Base-by-base conservation (phyloP, 106 monocot genomes). In the Chionographis japonica region DNA sequence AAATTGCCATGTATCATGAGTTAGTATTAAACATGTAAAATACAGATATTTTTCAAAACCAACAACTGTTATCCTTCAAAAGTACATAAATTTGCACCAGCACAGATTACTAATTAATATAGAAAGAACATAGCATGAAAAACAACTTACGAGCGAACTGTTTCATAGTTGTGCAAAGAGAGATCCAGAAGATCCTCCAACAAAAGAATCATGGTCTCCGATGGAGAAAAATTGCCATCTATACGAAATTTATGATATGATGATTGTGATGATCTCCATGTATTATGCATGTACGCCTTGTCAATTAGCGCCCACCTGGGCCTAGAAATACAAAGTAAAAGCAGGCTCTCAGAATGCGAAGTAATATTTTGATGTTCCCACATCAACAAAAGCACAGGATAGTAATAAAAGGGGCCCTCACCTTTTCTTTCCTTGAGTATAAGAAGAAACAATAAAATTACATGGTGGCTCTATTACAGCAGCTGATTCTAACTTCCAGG, bases 291-390 rank as follows among this genome's bases (percentile, higher is more conserved):
- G 74, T 90, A 84, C 57, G 85, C 80, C 68, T 93, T 98, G 60
- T 93, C 97, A 73, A 93, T 66, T 40, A 93, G 74, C 27, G 87
- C 85, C 93, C 97, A 98, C 39, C 93, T 87, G 50, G 97, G 97
- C 68, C 97, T 98, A 73, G 12, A 77, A 74, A 63, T 40, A 53
- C 53, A 75, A 56, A 49, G 17, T 37, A 77, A 72, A 69, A 5
- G 59, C 72, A 53, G 8, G 1, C 57, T 43, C 38, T 37, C 63
- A 72, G 58, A 18, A 55, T 37, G 51, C 37, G 10, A 19, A 6
- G 15, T 18, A 49, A 13, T 15, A 46, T 46, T 13, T 12, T 64
- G 9, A 3, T 64, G 18, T 6, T 64, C 49, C 64, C 7, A 58
- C 14, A 50, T 56, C 14, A 60, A 40, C 4, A 65, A 37, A 39